Evolutionary conservation across 768 basidiomycete species (phyloP).

Genomic region (Rhodotorula paludigena): DNA sequence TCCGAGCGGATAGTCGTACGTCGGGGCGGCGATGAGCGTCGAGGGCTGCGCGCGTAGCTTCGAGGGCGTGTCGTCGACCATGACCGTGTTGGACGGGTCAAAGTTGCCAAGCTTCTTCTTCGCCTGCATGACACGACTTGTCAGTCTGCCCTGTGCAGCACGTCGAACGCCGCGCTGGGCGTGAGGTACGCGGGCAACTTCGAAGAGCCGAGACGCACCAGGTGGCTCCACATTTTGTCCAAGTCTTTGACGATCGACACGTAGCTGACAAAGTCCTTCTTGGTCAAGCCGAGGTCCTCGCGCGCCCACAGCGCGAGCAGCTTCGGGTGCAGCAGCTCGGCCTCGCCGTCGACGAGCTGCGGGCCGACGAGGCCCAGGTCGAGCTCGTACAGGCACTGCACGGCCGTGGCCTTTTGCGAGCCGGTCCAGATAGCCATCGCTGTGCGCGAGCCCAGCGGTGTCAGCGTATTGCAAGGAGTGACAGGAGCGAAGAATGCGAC

Average conservation of each 20-base stretch:
- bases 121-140: conserved; percentile 1
- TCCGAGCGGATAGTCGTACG: conserved; percentile 27
- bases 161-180: no score
- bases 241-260: conserved; percentile 33
- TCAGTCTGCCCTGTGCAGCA: no score
- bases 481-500: not conserved
- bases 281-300: conserved; percentile 25
- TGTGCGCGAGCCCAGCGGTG: not conserved
- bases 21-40: conserved; percentile 25
- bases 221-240: conserved; percentile 12
- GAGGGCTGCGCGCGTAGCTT: conserved; percentile 34
- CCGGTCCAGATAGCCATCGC: conserved; percentile 36
- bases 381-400: conserved; percentile 25
- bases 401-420: conserved; percentile 21
- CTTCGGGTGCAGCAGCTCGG: conserved; percentile 32
- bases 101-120: not conserved
- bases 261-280: conserved; percentile 18
- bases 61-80: conserved; percentile 32
- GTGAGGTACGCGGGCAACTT: no score
- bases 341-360: conserved; percentile 9
- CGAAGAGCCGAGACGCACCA: conserved; percentile 2
- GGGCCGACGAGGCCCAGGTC: conserved; percentile 32
- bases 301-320: conserved; percentile 33
- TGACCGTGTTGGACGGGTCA: conserved; percentile 16
- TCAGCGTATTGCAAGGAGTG: no score